A percentile compares a stretch with the other conserved stretches of the same genome.
These are phyloP conservation scores for Phytophthora sp. DNA, from an alignment of 352 stramenopile species.

Conservation along the genomic window DNA sequence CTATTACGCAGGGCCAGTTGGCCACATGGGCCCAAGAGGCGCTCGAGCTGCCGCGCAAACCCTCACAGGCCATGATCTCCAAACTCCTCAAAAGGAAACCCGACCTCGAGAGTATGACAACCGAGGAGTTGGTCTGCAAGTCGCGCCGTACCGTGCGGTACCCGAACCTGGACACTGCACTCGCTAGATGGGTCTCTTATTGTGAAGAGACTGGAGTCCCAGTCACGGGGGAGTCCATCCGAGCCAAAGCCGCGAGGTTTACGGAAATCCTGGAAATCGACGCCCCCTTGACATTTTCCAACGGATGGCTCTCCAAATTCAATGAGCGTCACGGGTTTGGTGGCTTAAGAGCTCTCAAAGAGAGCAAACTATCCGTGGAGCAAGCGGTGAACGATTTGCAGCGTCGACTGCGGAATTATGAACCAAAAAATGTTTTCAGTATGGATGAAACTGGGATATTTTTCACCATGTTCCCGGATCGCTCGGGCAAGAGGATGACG, in stretches of 20 bases:
- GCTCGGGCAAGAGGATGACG: slow-evolving; percentile 24
- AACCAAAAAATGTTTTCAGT: slow-evolving; percentile 26
- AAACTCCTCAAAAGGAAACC: slow-evolving; percentile 42
- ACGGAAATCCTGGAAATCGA: slow-evolving; percentile 30
- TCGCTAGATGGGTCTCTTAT: slow-evolving; percentile 37
- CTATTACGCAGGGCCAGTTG: slow-evolving; percentile 31
- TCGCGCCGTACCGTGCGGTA: slow-evolving; percentile 31
- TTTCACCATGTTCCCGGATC: slow-evolving; percentile 34
- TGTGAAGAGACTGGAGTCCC: slow-evolving; percentile 32
- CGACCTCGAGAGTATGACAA: slow-evolving; percentile 32
- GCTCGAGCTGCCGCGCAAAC: slow-evolving; percentile 30
- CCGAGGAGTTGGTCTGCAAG: slow-evolving; percentile 34
- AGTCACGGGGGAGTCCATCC: slow-evolving; percentile 35
- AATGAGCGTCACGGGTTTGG: slow-evolving; percentile 39
- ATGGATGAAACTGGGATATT: slow-evolving; percentile 40
- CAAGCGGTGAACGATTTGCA: slow-evolving; percentile 20
- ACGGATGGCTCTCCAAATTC: slow-evolving; percentile 46
- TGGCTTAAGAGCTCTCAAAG: slow-evolving; percentile 13
- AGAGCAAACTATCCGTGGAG: slow-evolving; percentile 5
- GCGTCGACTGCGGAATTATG: slow-evolving; percentile 19
- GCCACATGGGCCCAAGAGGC: slow-evolving; percentile 31
- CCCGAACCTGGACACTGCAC: slow-evolving; percentile 30
- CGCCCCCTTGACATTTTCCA: slow-evolving; percentile 31
- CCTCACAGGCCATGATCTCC: slow-evolving; percentile 42
- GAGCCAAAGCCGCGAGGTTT: slow-evolving; percentile 29